Evolutionary conservation across 2,329 filamentous ascomycete species (phyloP).

Genomic region (Gnomoniopsis smithogilvyi): DNA sequence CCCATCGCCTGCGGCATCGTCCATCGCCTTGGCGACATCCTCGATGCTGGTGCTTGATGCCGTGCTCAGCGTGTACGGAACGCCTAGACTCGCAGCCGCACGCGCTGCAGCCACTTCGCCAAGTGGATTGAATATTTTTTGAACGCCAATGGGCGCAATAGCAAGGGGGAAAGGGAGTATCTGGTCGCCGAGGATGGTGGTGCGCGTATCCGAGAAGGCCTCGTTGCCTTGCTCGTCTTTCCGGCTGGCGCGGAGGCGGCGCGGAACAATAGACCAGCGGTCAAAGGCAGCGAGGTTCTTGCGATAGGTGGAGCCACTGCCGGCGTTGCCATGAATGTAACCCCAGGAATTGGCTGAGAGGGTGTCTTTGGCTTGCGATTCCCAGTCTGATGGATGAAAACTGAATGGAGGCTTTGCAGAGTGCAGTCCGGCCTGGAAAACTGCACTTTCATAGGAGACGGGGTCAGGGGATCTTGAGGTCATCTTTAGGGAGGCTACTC

Average conservation of each 20-base stretch:
- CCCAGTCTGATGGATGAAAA: constrained; percentile 14
- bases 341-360: constrained; percentile 19
- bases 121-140: constrained; percentile 58
- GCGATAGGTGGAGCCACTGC: constrained; percentile 11
- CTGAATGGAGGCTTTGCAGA: constrained; percentile 13
- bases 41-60: constrained; percentile 57
- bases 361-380: constrained; percentile 7
- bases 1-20: constrained; percentile 20
- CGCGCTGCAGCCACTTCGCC: constrained; percentile 59
- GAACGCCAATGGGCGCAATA: constrained; percentile 63
- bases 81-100: constrained; percentile 46
- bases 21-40: constrained; percentile 38
- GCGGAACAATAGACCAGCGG: constrained; percentile 15
- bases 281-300: constrained; percentile 17
- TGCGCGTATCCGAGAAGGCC: constrained; percentile 30
- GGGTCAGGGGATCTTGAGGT: no score
- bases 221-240: neutral
- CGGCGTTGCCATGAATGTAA: constrained; percentile 16
- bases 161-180: constrained; percentile 56
- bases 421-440: constrained; percentile 13
- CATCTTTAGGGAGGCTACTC: no score
- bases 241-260: constrained; percentile 8
- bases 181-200: constrained; percentile 51
- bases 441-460: neutral
- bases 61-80: constrained; percentile 60